Evolutionary conservation across 345 rosid species (phyloP).

Genomic region (Nasturtium officinale): DNA sequence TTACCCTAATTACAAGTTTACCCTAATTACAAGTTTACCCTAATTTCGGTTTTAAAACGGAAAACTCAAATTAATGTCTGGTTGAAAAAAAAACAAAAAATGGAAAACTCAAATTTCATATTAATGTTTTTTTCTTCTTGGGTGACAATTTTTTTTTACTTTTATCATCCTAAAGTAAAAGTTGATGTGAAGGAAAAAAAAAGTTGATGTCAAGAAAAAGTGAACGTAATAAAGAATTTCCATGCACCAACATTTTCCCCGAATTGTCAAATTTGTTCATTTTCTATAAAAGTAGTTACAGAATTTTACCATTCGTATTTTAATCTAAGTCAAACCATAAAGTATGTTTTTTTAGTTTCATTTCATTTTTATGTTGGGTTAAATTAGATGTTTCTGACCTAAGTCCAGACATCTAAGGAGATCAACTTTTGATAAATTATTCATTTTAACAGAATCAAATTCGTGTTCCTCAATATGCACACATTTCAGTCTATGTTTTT

Average conservation of each 20-base stretch:
- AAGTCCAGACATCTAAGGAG: neutral
- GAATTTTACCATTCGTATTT: neutral
- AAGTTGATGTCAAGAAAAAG: neutral
- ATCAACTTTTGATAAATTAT: too few relatives aligned
- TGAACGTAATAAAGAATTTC: neutral
- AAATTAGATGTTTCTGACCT: neutral
- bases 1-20: conserved; percentile 13
- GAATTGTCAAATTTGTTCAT: neutral
- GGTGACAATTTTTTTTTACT: neutral
- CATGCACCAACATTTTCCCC: neutral
- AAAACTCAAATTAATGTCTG: too few relatives aligned
- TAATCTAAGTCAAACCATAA: neutral
- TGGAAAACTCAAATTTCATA: neutral
- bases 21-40: neutral
- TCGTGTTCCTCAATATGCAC: neutral
- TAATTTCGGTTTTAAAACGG: neutral
- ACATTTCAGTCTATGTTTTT: neutral
- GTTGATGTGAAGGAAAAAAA: neutral
- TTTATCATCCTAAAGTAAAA: neutral
- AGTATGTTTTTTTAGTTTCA: neutral
- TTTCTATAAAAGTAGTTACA: neutral
- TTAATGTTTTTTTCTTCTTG: neutral
- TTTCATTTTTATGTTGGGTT: neutral
- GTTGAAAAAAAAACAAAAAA: too few relatives aligned
- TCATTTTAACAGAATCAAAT: neutral